These are phyloP conservation scores for Fermentozyma sake DNA, from an alignment of 1,139 yeast genomes.

Conservation along the genomic window DNA sequence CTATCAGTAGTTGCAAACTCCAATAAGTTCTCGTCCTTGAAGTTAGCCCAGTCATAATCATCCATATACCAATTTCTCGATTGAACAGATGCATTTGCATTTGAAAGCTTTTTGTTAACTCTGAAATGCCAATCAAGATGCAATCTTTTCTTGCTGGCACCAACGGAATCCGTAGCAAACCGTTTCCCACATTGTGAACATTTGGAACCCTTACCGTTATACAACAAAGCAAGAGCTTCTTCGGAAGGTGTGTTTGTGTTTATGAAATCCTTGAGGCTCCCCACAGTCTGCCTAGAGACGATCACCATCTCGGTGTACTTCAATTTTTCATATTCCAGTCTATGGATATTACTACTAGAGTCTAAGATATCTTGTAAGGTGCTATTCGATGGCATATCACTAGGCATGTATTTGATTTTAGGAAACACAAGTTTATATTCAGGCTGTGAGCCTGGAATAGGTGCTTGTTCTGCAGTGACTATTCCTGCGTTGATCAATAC, in stretches of 20 bases:
- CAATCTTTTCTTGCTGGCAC: slow-evolving; percentile 46
- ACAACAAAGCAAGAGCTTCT: slow-evolving; percentile 33
- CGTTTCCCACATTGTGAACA: slow-evolving; percentile 91
- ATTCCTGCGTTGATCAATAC: slow-evolving; percentile 34
- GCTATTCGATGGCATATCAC: slow-evolving; percentile 18
- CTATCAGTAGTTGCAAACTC: slow-evolving; percentile 28
- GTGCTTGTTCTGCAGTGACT: slow-evolving; percentile 38
- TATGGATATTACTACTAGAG: slow-evolving; percentile 10
- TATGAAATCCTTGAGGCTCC: slow-evolving; percentile 35
- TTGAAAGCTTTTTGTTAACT: slow-evolving; percentile 70
- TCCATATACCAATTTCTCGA: slow-evolving; percentile 81
- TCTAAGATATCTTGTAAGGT: slow-evolving; percentile 32
- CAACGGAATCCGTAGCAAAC: slow-evolving; percentile 60
- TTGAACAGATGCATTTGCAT: slow-evolving; percentile 42
- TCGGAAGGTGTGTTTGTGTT: slow-evolving; percentile 13
- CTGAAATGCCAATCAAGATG: slow-evolving; percentile 98
- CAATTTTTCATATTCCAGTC: slow-evolving; percentile 20
- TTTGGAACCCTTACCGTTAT: slow-evolving; percentile 65
- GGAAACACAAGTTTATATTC: slow-evolving; percentile 36
- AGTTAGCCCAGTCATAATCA: slow-evolving; percentile 69
- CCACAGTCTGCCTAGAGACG: slow-evolving; percentile 13
- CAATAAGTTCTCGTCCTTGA: slow-evolving; percentile 55
- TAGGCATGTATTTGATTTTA: slow-evolving; percentile 21
- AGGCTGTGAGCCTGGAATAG: slow-evolving; percentile 40
- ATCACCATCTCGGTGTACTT: slow-evolving; percentile 25